phyloP scores from a whole-genome alignment of 179 eudicot species.

The Drosera spatulata region DNA sequence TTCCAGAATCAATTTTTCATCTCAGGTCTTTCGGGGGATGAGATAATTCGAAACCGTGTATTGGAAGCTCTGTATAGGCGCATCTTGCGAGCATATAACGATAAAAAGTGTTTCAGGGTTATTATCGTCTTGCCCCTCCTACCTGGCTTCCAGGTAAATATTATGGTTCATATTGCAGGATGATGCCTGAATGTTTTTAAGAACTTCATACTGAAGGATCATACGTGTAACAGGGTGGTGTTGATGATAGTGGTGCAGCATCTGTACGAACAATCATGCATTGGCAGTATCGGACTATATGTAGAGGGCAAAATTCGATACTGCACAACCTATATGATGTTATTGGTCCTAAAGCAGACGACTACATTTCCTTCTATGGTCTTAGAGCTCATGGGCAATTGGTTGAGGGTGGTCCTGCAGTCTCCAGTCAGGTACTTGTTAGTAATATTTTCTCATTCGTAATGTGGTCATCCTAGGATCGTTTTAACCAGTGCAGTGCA shows the following conservation, averaged over 20 bases:
- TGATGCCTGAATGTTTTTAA: conserved; percentile 1
- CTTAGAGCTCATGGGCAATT: conserved; percentile 84
- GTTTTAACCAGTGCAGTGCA: no score
- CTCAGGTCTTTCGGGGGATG: conserved; percentile 97
- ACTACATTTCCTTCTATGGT: conserved; percentile 93
- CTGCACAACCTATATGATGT: conserved; percentile 68
- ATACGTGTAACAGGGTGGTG: conserved; percentile 60
- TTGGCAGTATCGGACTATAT: conserved; percentile 98
- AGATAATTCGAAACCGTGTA: conserved; percentile 72
- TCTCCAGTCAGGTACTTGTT: conserved; percentile 84
- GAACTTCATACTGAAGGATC: conserved; percentile 3
- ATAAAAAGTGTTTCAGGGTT: conserved; percentile 80
- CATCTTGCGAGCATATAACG: conserved; percentile 72
- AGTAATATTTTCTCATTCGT: no score
- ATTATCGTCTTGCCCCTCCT: conserved; percentile 88
- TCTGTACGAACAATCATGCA: conserved; percentile 97
- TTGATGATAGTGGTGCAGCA: conserved; percentile 98
- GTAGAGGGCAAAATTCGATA: conserved; percentile 82
- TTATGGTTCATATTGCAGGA: conserved; percentile 3
- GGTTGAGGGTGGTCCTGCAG: conserved; percentile 70
- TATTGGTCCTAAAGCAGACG: conserved; percentile 73
- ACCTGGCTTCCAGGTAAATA: conserved; percentile 92
- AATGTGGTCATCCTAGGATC: no score
- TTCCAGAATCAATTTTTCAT: conserved; percentile 97
- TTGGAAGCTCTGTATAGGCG: conserved; percentile 79